Conservation (phyloP, 352 stramenopile species). For the Plasmopara muralis region DNA sequence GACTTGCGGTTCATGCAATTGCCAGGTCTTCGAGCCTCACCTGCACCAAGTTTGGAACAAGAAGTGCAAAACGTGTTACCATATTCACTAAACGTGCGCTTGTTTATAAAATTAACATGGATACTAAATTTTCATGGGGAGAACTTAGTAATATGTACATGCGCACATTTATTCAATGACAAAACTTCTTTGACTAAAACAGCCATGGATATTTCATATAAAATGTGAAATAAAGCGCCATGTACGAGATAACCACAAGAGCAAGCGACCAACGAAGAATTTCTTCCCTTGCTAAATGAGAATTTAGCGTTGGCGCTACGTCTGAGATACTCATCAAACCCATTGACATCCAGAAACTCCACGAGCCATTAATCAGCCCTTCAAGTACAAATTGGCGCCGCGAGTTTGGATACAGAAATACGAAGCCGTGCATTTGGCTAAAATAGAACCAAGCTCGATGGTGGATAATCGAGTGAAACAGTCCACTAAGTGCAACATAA, state of each 20-base stretch:
- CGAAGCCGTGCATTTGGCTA: conserved; percentile 41
- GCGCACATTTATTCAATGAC: neutral
- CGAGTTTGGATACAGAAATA: conserved; percentile 55
- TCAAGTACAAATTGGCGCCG: conserved; percentile 65
- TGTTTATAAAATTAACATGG: too few species aligned
- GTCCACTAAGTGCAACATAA: conserved; percentile 53
- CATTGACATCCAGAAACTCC: conserved; percentile 58
- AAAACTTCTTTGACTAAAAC: conserved; percentile 1
- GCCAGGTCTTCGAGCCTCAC: conserved; percentile 37
- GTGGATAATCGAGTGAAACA: conserved; percentile 64
- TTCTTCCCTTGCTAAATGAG: conserved; percentile 31
- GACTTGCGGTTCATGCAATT: conserved; percentile 35
- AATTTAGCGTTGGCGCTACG: conserved; percentile 31
- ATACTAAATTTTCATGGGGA: too few species aligned
- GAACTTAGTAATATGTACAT: too few species aligned
- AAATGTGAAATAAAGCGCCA: conserved; percentile 45
- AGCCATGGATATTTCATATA: conserved; percentile 56
- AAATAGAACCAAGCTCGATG: conserved; percentile 42
- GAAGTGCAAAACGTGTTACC: conserved; percentile 51
- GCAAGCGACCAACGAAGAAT: conserved; percentile 39
- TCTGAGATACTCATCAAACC: conserved; percentile 42
- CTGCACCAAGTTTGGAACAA: conserved; percentile 55
- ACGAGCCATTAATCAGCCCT: conserved; percentile 47
- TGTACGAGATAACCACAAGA: conserved; percentile 42
- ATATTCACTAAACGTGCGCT: conserved; percentile 31